Evolutionary conservation across 768 basidiomycete species (phyloP).

Genomic region (Mycena chlorophos): DNA sequence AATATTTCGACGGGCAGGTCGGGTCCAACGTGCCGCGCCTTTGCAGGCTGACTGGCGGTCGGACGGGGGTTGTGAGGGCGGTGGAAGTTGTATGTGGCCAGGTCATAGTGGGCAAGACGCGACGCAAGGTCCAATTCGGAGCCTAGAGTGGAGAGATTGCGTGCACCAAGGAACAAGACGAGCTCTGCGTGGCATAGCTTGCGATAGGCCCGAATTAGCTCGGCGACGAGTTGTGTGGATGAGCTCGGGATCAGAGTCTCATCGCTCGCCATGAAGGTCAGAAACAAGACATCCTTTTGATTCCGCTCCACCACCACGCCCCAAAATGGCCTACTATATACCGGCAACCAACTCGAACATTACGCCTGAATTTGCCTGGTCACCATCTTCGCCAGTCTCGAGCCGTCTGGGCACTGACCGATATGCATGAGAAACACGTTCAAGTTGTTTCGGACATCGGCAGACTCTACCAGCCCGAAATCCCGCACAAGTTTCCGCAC

Average conservation of each 20-base stretch:
- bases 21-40: slow-evolving; percentile 36
- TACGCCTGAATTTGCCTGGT: slow-evolving; percentile 12
- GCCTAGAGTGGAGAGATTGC: slow-evolving; percentile 67
- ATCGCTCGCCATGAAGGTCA: slow-evolving; percentile 15
- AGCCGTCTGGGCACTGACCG: slow-evolving; percentile 34
- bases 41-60: slow-evolving; percentile 29
- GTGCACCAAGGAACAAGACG: slow-evolving; percentile 71
- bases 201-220: slow-evolving; percentile 69
- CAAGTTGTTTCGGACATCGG: slow-evolving; percentile 44
- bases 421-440: slow-evolving; percentile 59
- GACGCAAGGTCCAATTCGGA: slow-evolving; percentile 64
- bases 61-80: slow-evolving; percentile 31
- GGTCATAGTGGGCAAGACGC: slow-evolving; percentile 72
- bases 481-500: slow-evolving; percentile 46
- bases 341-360: slow-evolving; percentile 17
- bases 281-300: slow-evolving; percentile 7
- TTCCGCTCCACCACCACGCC: slow-evolving; percentile 24
- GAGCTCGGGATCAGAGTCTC: not conserved
- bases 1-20: slow-evolving; percentile 78
- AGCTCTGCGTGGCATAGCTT: slow-evolving; percentile 68
- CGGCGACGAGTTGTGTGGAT: slow-evolving; percentile 26
- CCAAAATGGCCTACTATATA: slow-evolving; percentile 13
- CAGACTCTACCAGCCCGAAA: slow-evolving; percentile 46
- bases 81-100: slow-evolving; percentile 66
- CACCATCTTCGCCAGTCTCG: slow-evolving; percentile 13